Percentiles rank a stretch among this genome's conserved stretches.
These are phyloP conservation scores for Nematodospora valgi DNA, from an alignment of 805 yeast genomes.

Conservation along the genomic window DNA sequence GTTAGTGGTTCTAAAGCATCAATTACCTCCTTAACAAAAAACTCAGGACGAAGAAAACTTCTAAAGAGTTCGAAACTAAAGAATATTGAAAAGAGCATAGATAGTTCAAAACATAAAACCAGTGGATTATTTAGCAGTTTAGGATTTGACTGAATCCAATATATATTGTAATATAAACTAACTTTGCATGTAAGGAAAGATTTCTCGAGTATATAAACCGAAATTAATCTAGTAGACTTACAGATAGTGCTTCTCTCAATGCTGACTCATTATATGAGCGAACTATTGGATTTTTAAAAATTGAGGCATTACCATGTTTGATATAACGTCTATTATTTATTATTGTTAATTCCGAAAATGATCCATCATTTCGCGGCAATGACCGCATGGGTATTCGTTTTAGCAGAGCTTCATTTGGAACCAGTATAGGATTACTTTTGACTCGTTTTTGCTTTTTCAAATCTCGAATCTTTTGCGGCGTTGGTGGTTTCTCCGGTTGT, in stretches of 20 bases:
- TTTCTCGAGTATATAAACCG: not conserved
- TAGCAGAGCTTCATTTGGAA: constrained; percentile 23
- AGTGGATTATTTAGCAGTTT: constrained; percentile 17
- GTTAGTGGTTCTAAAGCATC: constrained; percentile 57
- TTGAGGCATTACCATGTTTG: constrained; percentile 42
- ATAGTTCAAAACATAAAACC: constrained; percentile 16
- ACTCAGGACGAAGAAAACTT: constrained; percentile 17
- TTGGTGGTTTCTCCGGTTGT: constrained; percentile 7
- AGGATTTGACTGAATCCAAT: constrained; percentile 16
- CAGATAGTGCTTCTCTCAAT: constrained; percentile 42
- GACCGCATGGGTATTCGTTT: constrained; percentile 30
- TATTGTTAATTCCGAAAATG: constrained; percentile 39
- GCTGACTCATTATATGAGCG: constrained; percentile 47
- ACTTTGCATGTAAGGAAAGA: no score
- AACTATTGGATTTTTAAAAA: constrained; percentile 29
- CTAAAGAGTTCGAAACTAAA: constrained; percentile 24
- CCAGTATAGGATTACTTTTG: constrained; percentile 19
- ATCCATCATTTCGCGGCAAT: constrained; percentile 24
- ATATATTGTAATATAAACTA: not conserved
- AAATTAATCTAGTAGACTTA: constrained; percentile 12
- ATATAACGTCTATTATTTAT: constrained; percentile 36
- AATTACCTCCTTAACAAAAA: constrained; percentile 49
- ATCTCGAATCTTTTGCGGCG: constrained; percentile 13
- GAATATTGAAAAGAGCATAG: constrained; percentile 23
- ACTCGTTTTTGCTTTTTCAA: constrained; percentile 10